Conservation (phyloP, 2,329 filamentous ascomycete genomes). For the Exophiala sp. region DNA sequence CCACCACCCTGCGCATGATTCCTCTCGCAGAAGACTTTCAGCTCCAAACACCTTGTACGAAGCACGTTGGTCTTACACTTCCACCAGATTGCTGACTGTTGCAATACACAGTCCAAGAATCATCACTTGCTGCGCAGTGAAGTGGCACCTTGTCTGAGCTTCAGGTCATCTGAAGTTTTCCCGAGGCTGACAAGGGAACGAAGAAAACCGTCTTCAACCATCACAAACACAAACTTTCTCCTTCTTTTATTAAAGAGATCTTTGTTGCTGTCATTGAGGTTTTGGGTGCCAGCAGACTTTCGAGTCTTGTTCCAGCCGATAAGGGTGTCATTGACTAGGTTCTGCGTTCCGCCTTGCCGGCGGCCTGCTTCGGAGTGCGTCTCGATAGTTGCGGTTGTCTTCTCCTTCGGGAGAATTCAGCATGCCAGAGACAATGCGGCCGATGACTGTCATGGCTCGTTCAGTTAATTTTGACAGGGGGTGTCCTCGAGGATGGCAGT, state of each 20-base stretch:
- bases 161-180: neutral
- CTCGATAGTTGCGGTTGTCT: conserved; percentile 2
- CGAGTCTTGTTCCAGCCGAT: conserved; percentile 6
- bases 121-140: conserved; percentile 3
- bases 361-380: neutral
- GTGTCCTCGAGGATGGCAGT: conserved; percentile 11
- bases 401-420: conserved; percentile 1
- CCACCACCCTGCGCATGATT: neutral
- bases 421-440: conserved; percentile 9
- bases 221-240: neutral
- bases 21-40: neutral
- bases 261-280: neutral
- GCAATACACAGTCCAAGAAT: neutral
- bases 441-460: conserved; percentile 5
- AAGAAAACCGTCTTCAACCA: neutral
- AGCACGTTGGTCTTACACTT: conserved; percentile 1
- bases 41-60: neutral
- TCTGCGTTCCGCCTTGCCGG: conserved; percentile 4
- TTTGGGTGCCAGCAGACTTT: conserved; percentile 3
- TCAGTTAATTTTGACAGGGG: neutral
- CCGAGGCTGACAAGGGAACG: conserved; percentile 4
- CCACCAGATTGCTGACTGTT: neutral
- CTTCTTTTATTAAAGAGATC: neutral
- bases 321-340: conserved; percentile 4
- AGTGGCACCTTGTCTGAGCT: conserved; percentile 10